Conservation (phyloP, 192 early-diverging fungal genomes). For the Coemansia sp. region DNA sequence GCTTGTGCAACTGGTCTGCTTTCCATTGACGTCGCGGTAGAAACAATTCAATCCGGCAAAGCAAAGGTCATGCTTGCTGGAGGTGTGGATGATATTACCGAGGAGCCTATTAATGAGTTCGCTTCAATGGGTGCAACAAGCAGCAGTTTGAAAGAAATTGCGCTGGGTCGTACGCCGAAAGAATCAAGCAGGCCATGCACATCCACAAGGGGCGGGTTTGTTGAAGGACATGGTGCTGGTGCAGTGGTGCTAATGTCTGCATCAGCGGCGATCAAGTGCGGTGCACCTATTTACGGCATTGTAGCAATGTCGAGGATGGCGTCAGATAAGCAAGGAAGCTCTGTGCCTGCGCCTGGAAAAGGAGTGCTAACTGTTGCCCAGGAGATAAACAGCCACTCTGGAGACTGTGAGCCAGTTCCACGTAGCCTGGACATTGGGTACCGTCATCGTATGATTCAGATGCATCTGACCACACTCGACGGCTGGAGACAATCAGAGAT, state of each 20-base stretch:
- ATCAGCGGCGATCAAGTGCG: slow-evolving; percentile 80
- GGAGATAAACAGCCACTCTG: slow-evolving; percentile 56
- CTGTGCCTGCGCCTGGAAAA: slow-evolving; percentile 89
- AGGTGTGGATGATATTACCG: slow-evolving; percentile 86
- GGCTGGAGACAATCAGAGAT: slow-evolving; percentile 6
- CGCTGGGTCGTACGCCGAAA: slow-evolving; percentile 68
- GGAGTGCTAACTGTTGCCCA: slow-evolving; percentile 87
- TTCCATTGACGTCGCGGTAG: slow-evolving; percentile 87
- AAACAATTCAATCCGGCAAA: slow-evolving; percentile 85
- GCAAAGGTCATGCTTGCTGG: slow-evolving; percentile 91
- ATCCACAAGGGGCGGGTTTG: slow-evolving; percentile 83
- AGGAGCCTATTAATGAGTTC: slow-evolving; percentile 88
- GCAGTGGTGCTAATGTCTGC: slow-evolving; percentile 87
- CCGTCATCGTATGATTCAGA: slow-evolving; percentile 72
- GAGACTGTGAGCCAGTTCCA: too few relatives aligned
- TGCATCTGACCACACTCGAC: slow-evolving; percentile 21
- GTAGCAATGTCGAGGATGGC: slow-evolving; percentile 83
- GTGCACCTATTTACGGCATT: slow-evolving; percentile 86
- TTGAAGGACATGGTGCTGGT: slow-evolving; percentile 89
- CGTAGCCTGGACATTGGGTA: slow-evolving; percentile 76
- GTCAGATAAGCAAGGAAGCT: slow-evolving; percentile 90
- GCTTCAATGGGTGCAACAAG: slow-evolving; percentile 95
- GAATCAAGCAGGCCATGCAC: slow-evolving; percentile 71
- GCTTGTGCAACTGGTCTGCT: slow-evolving; percentile 92
- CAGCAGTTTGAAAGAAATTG: slow-evolving; percentile 80